Evolutionary conservation across 768 basidiomycete genomes (phyloP).

Genomic region (Phylloporus scabripes): DNA sequence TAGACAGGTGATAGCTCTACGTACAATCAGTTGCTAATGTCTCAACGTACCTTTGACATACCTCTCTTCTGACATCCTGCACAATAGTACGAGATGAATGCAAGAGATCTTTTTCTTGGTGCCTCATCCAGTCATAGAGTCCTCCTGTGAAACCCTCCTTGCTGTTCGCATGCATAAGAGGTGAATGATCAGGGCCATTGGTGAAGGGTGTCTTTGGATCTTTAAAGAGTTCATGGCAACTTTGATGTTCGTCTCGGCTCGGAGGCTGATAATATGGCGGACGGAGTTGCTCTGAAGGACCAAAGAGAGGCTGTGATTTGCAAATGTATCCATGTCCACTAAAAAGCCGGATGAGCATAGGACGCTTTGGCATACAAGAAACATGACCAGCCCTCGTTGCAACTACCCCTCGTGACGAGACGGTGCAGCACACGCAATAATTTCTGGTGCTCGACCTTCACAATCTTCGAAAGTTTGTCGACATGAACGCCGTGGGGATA

Average conservation of each 20-base stretch:
- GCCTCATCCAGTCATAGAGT: conserved; percentile 22
- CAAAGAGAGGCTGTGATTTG: conserved; percentile 32
- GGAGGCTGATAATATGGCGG: conserved; percentile 17
- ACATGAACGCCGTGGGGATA: conserved; percentile 31
- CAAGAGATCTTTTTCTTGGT: conserved; percentile 11
- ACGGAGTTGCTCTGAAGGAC: conserved; percentile 21
- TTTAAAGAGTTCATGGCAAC: conserved; percentile 4
- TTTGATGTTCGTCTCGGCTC: conserved; percentile 12
- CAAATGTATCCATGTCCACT: conserved; percentile 30
- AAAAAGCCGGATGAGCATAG: background rate
- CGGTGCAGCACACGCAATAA: conserved; percentile 29
- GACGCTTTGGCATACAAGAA: background rate
- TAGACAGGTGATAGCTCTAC: conserved; percentile 21
- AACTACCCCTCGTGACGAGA: conserved; percentile 27
- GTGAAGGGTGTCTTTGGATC: conserved; percentile 18
- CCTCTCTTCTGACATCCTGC: conserved; percentile 20
- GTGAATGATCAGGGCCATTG: conserved; percentile 16
- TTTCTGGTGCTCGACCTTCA: conserved; percentile 22
- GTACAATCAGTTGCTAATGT: background rate
- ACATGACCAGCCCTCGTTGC: conserved; percentile 27
- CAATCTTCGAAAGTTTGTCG: conserved; percentile 20
- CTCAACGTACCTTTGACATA: background rate
- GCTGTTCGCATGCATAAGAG: conserved; percentile 17
- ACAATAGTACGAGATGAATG: background rate
- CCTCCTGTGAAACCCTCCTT: conserved; percentile 15